These are phyloP conservation scores for Durusdinium trenchii DNA, from an alignment of 73 alveolate species.

Conservation along the genomic window DNA sequence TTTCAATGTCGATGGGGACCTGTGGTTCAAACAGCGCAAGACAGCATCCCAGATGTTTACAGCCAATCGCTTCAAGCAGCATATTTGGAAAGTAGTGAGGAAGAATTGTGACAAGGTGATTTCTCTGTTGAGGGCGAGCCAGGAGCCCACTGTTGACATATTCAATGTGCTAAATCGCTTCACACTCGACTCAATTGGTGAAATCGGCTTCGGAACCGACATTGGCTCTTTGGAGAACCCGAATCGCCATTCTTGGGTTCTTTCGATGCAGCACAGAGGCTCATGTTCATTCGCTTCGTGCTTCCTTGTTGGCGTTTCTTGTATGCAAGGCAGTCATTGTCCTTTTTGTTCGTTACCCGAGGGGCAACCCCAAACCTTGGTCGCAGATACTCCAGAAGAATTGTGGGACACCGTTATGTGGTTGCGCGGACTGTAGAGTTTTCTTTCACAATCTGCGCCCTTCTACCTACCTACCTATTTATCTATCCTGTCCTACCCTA, in stretches of 20 bases:
- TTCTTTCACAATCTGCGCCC: too few relatives aligned
- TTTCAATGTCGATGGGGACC: conserved; percentile 83
- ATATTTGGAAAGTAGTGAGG: conserved; percentile 82
- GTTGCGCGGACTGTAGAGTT: too few relatives aligned
- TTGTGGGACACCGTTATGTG: too few relatives aligned
- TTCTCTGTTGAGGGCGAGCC: neutral
- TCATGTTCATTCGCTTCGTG: conserved; percentile 77
- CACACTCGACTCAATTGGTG: conserved; percentile 90
- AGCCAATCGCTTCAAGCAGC: conserved; percentile 57
- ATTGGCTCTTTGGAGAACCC: conserved; percentile 64
- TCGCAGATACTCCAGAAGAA: neutral
- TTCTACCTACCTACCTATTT: too few relatives aligned
- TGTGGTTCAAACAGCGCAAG: conserved; percentile 82
- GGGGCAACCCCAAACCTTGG: neutral
- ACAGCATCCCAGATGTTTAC: conserved; percentile 87
- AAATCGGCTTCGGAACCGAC: conserved; percentile 63
- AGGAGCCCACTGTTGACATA: conserved; percentile 37
- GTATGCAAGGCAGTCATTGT: too few relatives aligned
- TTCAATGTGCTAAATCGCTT: conserved; percentile 88
- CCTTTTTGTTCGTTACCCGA: neutral
- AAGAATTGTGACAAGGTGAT: conserved; percentile 56
- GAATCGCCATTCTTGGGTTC: conserved; percentile 81
- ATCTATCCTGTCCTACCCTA: too few relatives aligned
- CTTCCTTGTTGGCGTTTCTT: conserved; percentile 75
- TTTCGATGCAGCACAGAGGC: conserved; percentile 82